phyloP scores from a whole-genome alignment of 495 filamentous ascomycete species.

The Penicillium parvum region DNA sequence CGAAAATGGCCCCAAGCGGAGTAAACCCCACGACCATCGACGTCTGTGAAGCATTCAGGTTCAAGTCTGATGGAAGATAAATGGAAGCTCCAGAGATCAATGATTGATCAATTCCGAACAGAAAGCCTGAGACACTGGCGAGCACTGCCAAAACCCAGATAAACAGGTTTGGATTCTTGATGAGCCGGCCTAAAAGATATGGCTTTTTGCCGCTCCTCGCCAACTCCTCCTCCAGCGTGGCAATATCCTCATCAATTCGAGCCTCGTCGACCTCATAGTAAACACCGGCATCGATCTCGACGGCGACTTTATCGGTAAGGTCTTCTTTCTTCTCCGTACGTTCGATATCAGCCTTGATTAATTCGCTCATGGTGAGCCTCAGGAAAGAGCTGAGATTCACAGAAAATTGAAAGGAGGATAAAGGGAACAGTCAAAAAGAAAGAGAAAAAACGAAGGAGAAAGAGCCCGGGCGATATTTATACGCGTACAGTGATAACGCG shows the following conservation, averaged over 20 bases:
- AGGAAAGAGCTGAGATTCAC: not conserved
- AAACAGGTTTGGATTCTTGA: not conserved
- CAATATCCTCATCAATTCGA: constrained; percentile 1
- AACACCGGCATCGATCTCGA: constrained; percentile 1
- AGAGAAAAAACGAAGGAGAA: not conserved
- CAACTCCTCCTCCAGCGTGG: constrained; percentile 6
- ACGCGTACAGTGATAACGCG: not conserved
- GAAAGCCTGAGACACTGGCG: not conserved
- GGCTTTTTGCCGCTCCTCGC: not conserved
- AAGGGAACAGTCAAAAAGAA: no score
- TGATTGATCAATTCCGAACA: constrained; percentile 1
- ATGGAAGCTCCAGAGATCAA: not conserved
- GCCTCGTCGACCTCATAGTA: not conserved
- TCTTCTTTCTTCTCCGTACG: constrained; percentile 1
- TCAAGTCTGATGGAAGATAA: not conserved
- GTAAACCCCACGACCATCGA: constrained; percentile 1
- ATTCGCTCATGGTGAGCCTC: not conserved
- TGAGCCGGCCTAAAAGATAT: not conserved
- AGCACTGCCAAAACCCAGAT: constrained; percentile 1
- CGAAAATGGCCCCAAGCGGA: not conserved
- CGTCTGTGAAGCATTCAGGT: not conserved
- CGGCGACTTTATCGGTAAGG: not conserved
- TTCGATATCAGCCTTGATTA: constrained; percentile 1
- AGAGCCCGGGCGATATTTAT: not conserved
- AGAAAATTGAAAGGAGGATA: not conserved